Evolutionary conservation across 2,329 filamentous ascomycete species (phyloP).

Genomic region (Verticillium zaregamsianum): DNA sequence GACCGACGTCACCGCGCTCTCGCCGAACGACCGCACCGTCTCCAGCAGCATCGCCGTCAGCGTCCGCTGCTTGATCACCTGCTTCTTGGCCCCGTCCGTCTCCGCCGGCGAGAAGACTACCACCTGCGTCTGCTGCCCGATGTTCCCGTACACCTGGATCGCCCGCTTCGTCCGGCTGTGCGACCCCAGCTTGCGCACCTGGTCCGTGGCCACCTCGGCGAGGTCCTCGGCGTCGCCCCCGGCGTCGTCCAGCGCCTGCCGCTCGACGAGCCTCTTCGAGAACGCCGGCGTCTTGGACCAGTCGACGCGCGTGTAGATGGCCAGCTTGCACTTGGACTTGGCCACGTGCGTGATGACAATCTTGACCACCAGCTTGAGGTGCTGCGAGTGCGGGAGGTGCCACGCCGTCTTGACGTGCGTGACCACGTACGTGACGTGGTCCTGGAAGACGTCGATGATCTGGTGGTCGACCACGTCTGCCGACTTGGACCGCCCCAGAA

Average conservation of each 20-base stretch:
- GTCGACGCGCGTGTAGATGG: slow-evolving; percentile 81
- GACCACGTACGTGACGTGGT: slow-evolving; percentile 67
- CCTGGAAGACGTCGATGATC: slow-evolving; percentile 76
- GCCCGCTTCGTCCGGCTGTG: slow-evolving; percentile 73
- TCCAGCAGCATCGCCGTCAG: slow-evolving; percentile 70
- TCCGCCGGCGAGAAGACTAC: slow-evolving; percentile 54
- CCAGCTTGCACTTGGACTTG: slow-evolving; percentile 88
- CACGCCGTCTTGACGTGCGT: slow-evolving; percentile 63
- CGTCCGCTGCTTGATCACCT: slow-evolving; percentile 57
- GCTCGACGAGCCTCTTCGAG: slow-evolving; percentile 58
- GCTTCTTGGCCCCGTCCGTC: slow-evolving; percentile 45
- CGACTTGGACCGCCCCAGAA: slow-evolving; percentile 58
- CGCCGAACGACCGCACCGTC: slow-evolving; percentile 65
- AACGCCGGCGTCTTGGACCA: slow-evolving; percentile 69
- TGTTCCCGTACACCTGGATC: slow-evolving; percentile 72
- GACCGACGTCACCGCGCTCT: slow-evolving; percentile 70
- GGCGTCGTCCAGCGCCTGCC: slow-evolving; percentile 72
- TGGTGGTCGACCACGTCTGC: slow-evolving; percentile 75
- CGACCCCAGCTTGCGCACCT: slow-evolving; percentile 69
- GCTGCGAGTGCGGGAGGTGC: slow-evolving; percentile 78
- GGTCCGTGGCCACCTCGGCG: slow-evolving; percentile 70
- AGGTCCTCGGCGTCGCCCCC: slow-evolving; percentile 69
- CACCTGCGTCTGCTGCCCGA: slow-evolving; percentile 65
- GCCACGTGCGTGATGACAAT: slow-evolving; percentile 90
- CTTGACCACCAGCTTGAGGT: slow-evolving; percentile 81